Percentiles rank a stretch among this genome's conserved stretches.
phyloP scores from a whole-genome alignment of 2,329 filamentous ascomycete species.

The Neofusicoccum ribis region DNA sequence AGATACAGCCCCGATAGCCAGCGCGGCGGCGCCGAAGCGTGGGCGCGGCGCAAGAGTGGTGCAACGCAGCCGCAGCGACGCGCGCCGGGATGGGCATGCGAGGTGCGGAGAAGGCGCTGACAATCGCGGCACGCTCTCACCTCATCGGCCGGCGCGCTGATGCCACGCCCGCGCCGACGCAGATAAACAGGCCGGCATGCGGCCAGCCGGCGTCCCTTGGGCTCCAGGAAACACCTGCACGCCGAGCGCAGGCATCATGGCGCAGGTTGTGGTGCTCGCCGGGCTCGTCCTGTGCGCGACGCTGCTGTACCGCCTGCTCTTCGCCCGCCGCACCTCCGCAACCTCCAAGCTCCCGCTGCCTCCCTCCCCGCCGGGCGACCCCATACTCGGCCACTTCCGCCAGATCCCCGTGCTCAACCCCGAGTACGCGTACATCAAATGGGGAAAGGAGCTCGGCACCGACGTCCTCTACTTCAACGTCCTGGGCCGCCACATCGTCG shows the following conservation, averaged over 20 bases:
- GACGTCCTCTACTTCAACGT: constrained; percentile 39
- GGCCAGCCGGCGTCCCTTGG: not conserved
- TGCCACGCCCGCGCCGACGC: not conserved
- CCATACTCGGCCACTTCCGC: constrained; percentile 28
- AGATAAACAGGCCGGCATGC: not conserved
- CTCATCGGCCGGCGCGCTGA: not conserved
- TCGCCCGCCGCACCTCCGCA: not conserved
- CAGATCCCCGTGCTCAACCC: constrained; percentile 26
- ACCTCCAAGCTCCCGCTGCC: constrained; percentile 22
- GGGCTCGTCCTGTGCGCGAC: not conserved
- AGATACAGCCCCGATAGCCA: not conserved
- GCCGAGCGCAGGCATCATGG: not conserved
- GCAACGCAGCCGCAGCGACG: not conserved
- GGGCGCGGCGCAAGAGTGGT: not conserved
- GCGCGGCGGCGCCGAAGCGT: not conserved
- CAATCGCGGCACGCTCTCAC: not conserved
- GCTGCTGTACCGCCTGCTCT: not conserved
- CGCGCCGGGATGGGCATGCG: not conserved
- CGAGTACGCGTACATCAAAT: constrained; percentile 25
- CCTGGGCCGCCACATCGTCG: constrained; percentile 42
- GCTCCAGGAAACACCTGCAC: not conserved
- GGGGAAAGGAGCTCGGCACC: constrained; percentile 23
- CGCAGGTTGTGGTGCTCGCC: not conserved
- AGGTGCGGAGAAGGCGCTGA: not conserved
- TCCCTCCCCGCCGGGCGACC: constrained; percentile 26